Conservation (phyloP, 352 stramenopile species). For the Phytopythium sindhum region DNA sequence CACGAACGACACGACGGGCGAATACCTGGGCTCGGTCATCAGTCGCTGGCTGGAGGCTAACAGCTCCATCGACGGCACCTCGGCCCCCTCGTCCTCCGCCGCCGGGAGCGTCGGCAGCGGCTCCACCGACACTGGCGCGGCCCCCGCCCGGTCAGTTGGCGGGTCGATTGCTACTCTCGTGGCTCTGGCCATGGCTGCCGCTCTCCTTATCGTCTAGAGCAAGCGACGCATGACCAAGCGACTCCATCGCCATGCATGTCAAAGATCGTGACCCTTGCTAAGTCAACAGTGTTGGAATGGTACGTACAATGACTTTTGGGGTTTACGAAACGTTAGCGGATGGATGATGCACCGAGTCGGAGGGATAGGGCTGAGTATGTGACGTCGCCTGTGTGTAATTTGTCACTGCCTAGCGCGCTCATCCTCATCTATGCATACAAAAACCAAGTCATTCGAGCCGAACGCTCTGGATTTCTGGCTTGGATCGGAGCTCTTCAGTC, state of each 20-base stretch:
- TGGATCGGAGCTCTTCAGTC: background rate
- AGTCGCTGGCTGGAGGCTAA: conserved; percentile 20
- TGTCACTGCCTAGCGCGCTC: background rate
- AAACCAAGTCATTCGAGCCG: background rate
- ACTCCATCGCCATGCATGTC: too few species aligned
- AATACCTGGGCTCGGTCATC: conserved; percentile 23
- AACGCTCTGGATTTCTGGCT: background rate
- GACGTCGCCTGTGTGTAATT: conserved; percentile 8
- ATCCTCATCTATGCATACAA: background rate
- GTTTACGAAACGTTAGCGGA: background rate
- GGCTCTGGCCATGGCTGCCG: background rate
- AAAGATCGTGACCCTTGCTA: background rate
- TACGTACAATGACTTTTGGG: background rate
- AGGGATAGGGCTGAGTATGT: background rate
- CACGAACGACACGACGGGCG: conserved; percentile 9
- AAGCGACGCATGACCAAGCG: too few species aligned
- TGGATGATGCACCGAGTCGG: background rate
- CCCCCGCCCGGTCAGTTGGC: background rate
- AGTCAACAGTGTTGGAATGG: background rate
- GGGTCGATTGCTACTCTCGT: background rate
- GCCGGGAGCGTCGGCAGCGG: conserved; percentile 1
- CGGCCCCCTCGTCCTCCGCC: background rate
- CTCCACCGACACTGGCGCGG: background rate
- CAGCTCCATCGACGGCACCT: conserved; percentile 8
- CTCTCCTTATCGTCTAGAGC: background rate